These are phyloP conservation scores for Babesia divergens DNA, from an alignment of 169 alveolate genomes.

Conservation along the genomic window DNA sequence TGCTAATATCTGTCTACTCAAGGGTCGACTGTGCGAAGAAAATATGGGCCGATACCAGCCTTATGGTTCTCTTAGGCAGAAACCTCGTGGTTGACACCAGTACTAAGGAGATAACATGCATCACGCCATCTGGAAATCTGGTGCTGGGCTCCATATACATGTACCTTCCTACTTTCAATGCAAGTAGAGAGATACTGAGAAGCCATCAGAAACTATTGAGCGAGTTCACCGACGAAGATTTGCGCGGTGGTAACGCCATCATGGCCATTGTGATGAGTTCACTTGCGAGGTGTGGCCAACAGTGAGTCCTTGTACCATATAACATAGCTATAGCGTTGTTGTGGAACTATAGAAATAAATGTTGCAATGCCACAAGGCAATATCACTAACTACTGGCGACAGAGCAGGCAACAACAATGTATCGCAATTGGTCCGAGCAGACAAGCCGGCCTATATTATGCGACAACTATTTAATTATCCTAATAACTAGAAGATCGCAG, in stretches of 20 bases:
- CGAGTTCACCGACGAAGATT: conserved; percentile 10
- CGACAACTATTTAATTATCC: no score
- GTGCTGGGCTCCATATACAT: conserved; percentile 18
- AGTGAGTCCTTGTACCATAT: no score
- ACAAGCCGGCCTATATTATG: no score
- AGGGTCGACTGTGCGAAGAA: conserved; percentile 40
- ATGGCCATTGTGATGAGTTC: conserved; percentile 25
- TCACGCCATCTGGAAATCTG: conserved; percentile 3
- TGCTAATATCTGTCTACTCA: conserved; percentile 31
- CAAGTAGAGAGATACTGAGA: conserved; percentile 3
- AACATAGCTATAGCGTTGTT: no score
- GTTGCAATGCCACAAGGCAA: no score
- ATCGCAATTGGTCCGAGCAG: no score
- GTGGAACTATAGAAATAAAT: no score
- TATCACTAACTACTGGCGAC: no score
- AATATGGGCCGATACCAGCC: conserved; percentile 44
- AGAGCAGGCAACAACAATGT: no score
- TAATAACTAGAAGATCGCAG: no score
- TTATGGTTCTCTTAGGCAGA: conserved; percentile 52
- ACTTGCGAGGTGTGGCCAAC: background rate
- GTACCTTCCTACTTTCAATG: conserved; percentile 25
- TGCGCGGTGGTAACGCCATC: conserved; percentile 14
- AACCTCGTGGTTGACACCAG: conserved; percentile 25
- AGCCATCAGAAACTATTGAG: conserved; percentile 27
- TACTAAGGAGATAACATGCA: conserved; percentile 20